Conservation (phyloP, 169 alveolate genomes). For the Cryptosporidium muris region DNA sequence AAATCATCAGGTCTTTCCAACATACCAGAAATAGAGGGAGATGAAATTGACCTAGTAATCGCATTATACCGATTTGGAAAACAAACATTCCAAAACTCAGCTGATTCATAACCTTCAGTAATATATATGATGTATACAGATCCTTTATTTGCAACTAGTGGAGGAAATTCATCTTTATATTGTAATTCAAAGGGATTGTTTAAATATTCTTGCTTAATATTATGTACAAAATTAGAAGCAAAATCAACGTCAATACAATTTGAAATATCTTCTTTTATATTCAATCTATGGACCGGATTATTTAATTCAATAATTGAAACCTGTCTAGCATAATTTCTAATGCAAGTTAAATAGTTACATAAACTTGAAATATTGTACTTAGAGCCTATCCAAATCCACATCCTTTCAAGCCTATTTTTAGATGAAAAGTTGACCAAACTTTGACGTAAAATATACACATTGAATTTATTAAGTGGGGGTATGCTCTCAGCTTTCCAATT, state of each 20-base stretch:
- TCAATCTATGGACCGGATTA: conserved; percentile 22
- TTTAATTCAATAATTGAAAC: conserved; percentile 41
- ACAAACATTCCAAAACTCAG: neutral
- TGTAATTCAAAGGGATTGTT: conserved; percentile 16
- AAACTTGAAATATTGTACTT: neutral
- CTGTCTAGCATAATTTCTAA: conserved; percentile 1
- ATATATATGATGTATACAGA: neutral
- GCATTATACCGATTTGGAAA: neutral
- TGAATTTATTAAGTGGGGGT: conserved; percentile 1
- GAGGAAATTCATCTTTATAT: conserved; percentile 35
- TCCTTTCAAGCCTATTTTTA: conserved; percentile 7
- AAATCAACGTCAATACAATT: conserved; percentile 12
- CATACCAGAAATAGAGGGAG: conserved; percentile 41
- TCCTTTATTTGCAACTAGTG: neutral
- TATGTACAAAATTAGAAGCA: neutral
- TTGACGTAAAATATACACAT: conserved; percentile 37
- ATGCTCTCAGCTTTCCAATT: conserved; percentile 32
- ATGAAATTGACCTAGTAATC: conserved; percentile 21
- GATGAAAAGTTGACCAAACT: conserved; percentile 5
- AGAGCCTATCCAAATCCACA: conserved; percentile 68
- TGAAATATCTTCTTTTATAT: conserved; percentile 9
- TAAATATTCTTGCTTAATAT: conserved; percentile 20
- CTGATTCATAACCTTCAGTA: neutral
- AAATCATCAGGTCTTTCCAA: neutral
- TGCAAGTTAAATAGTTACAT: no score